phyloP scores from a whole-genome alignment of 106 monocot species.

The Platanthera guangdongensis region DNA sequence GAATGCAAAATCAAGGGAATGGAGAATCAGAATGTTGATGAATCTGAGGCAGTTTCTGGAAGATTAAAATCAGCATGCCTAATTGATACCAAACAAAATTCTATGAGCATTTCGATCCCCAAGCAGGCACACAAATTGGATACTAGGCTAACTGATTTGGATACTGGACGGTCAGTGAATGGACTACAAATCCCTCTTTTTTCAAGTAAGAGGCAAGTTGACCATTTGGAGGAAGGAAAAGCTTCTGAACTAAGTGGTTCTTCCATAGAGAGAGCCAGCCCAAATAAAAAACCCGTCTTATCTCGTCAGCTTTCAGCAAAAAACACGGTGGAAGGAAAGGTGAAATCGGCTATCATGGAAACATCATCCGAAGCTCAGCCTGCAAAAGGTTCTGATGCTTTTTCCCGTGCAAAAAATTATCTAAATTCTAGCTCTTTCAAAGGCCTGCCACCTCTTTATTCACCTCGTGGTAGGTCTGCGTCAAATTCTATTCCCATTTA shows the following conservation, averaged over 20 bases:
- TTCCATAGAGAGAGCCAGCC: not conserved
- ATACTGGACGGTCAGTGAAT: constrained; percentile 2
- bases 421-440: constrained; percentile 11
- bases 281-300: constrained; percentile 10
- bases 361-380: constrained; percentile 13
- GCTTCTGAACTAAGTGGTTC: constrained; percentile 15
- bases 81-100: constrained; percentile 24
- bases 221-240: constrained; percentile 14
- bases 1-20: constrained; percentile 60
- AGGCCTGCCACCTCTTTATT: constrained; percentile 4
- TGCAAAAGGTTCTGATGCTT: constrained; percentile 11
- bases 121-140: constrained; percentile 12
- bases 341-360: constrained; percentile 13
- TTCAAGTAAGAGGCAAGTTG: constrained; percentile 7
- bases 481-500: not conserved
- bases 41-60: constrained; percentile 17
- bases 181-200: constrained; percentile 12
- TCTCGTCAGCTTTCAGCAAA: constrained; percentile 35
- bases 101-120: constrained; percentile 10
- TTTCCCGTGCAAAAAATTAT: constrained; percentile 14
- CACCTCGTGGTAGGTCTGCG: constrained; percentile 27
- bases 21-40: constrained; percentile 23
- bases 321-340: constrained; percentile 19
- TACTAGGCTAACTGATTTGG: constrained; percentile 2
- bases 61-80: constrained; percentile 13